Conservation (phyloP, 768 basidiomycete species). For the Dentipellis sp. region DNA sequence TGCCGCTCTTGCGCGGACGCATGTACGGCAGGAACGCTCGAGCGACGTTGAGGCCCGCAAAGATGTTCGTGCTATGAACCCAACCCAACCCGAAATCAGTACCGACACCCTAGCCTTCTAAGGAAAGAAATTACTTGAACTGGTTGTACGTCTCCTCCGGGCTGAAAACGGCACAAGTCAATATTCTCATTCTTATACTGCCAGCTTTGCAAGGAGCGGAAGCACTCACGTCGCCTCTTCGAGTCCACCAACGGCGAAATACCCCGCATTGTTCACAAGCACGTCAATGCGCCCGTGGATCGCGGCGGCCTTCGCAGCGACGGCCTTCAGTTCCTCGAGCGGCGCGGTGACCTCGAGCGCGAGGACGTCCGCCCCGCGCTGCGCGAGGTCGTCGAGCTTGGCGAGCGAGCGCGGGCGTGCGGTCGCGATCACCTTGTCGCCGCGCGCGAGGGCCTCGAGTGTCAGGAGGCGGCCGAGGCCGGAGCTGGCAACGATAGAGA, state of each 20-base stretch:
- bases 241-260: slow-evolving; percentile 7
- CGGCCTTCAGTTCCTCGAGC: slow-evolving; percentile 8
- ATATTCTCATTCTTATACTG: too few species aligned
- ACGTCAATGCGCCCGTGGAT: slow-evolving; percentile 15
- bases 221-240: slow-evolving; percentile 12
- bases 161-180: too few species aligned
- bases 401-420: slow-evolving; percentile 4
- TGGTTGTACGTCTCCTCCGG: slow-evolving; percentile 15
- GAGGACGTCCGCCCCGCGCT: slow-evolving; percentile 16
- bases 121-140: slow-evolving; percentile 8
- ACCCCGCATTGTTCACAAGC: slow-evolving; percentile 12
- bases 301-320: slow-evolving; percentile 15
- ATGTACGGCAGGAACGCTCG: slow-evolving; percentile 16
- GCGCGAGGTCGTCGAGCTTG: slow-evolving; percentile 22
- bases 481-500: background rate
- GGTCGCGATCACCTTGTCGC: slow-evolving; percentile 16
- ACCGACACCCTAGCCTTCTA: too few species aligned
- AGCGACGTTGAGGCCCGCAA: slow-evolving; percentile 14
- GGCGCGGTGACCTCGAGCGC: slow-evolving; percentile 20
- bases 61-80: slow-evolving; percentile 11
- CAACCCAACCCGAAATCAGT: background rate
- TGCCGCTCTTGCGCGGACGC: slow-evolving; percentile 13
- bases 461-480: slow-evolving; percentile 13
- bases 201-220: background rate
- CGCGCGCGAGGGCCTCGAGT: slow-evolving; percentile 9